These are phyloP conservation scores for Rhododendron simsii DNA, from an alignment of 148 eudicot species.

Conservation along the genomic window DNA sequence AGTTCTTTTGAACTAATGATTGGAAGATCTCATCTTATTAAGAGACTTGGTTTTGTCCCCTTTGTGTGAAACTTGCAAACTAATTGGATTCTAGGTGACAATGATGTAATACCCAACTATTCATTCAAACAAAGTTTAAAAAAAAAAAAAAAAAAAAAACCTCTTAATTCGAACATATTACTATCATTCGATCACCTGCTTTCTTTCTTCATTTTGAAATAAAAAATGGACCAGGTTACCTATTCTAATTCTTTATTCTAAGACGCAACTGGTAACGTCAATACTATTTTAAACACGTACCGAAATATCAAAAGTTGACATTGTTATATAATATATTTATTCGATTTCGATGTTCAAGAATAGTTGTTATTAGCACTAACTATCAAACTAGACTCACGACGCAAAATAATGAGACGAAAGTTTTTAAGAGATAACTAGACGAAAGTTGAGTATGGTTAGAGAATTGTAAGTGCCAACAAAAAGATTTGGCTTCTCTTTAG, in stretches of 20 bases:
- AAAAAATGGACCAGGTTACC: neutral
- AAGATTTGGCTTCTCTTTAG: neutral
- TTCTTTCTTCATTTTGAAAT: neutral
- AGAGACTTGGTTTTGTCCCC: neutral
- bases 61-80: neutral
- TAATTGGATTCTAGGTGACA: neutral
- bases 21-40: neutral
- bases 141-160: too few relatives aligned
- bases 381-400: neutral
- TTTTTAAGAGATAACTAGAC: neutral
- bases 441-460: neutral
- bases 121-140: neutral
- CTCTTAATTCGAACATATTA: neutral
- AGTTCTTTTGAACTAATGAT: neutral
- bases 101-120: neutral
- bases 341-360: neutral
- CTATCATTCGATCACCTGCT: neutral
- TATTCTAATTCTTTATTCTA: neutral
- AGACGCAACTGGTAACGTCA: neutral
- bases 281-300: neutral
- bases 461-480: neutral
- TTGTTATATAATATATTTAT: neutral
- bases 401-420: neutral
- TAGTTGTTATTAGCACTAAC: neutral
- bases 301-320: neutral